Evolutionary conservation across 441 rosid genomes (phyloP).

Genomic region (Pelargonium cotyledonis): DNA sequence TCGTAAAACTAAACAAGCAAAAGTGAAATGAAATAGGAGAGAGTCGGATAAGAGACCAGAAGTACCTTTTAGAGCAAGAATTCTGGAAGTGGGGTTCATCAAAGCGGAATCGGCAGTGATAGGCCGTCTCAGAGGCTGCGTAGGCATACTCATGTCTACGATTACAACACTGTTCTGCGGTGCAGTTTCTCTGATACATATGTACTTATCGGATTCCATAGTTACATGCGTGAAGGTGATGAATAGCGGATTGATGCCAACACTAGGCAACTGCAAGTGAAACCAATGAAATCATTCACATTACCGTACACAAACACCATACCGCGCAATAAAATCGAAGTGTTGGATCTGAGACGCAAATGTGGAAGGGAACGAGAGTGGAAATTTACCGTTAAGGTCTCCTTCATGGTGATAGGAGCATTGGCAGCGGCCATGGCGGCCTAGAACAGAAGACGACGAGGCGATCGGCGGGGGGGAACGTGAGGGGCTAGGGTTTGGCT

Average conservation of each 20-base stretch:
- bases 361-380: too few species aligned
- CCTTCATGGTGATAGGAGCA: too few species aligned
- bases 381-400: too few species aligned
- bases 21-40: too few species aligned
- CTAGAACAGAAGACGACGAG: too few species aligned
- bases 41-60: neutral
- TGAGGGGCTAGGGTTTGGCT: too few species aligned
- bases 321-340: too few species aligned
- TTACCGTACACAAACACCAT: too few species aligned
- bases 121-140: conserved; percentile 26
- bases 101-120: conserved; percentile 28
- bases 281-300: too few species aligned
- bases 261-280: conserved; percentile 23
- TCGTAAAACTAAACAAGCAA: neutral
- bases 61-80: conserved; percentile 28
- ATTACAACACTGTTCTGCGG: conserved; percentile 31
- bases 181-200: conserved; percentile 40
- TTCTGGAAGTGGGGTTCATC: conserved; percentile 28
- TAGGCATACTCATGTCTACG: conserved; percentile 29
- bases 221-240: conserved; percentile 33
- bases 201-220: conserved; percentile 55
- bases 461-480: too few species aligned
- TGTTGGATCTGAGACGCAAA: too few species aligned
- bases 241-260: conserved; percentile 27
- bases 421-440: too few species aligned